A percentile compares a stretch with the other conserved stretches of the same genome.
These are phyloP conservation scores for Hondaea fermentalgiana DNA, from an alignment of 108 stramenopile species.

Conservation along the genomic window DNA sequence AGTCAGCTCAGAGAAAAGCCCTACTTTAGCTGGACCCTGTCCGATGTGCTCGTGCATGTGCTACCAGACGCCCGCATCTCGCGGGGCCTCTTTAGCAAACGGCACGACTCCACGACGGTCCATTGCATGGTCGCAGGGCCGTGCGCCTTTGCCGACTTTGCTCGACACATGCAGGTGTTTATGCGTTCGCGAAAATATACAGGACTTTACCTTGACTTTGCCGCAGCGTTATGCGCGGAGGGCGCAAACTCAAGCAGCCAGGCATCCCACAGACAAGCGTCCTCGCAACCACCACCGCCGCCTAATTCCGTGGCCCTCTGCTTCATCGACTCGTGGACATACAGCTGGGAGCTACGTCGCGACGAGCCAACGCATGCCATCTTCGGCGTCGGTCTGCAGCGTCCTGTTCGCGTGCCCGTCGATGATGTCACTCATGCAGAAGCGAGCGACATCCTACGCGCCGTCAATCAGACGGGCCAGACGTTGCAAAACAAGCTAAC, in stretches of 20 bases:
- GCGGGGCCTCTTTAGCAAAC: neutral
- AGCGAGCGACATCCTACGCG: neutral
- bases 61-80: neutral
- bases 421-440: neutral
- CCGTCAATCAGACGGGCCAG: neutral
- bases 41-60: neutral
- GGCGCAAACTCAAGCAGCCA: too few relatives aligned
- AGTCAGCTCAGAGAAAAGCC: neutral
- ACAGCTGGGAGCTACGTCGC: neutral
- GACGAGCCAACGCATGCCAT: neutral
- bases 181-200: neutral
- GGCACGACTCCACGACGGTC: neutral
- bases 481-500: neutral
- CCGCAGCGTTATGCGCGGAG: too few relatives aligned
- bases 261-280: too few relatives aligned
- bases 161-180: neutral
- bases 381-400: neutral
- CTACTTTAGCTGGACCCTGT: neutral
- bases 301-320: neutral
- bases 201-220: neutral
- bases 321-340: neutral
- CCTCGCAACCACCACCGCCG: neutral
- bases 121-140: neutral
- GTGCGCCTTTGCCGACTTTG: neutral
- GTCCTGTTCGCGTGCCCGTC: neutral